Evolutionary conservation across 495 filamentous ascomycete species (phyloP).

Genomic region (Cercophora newfieldiana): DNA sequence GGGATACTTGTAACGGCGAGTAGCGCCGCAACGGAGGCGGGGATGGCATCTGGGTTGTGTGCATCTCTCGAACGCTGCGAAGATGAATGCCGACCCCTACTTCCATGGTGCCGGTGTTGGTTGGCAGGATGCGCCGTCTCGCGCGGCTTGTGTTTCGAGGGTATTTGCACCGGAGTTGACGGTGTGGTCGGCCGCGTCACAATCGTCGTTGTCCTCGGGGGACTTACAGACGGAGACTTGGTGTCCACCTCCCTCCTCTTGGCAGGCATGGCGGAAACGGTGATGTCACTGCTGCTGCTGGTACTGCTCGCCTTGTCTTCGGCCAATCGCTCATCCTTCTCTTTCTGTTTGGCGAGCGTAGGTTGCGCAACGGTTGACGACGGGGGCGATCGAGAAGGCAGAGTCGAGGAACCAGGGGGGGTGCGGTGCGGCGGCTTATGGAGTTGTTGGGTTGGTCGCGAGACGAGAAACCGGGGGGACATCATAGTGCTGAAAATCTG

Average conservation of each 20-base stretch:
- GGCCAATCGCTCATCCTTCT: slow-evolving; percentile 35
- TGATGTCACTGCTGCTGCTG: slow-evolving; percentile 16
- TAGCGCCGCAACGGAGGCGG: slow-evolving; percentile 59
- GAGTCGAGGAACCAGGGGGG: neutral
- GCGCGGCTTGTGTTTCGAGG: slow-evolving; percentile 36
- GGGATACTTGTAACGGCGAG: slow-evolving; percentile 62
- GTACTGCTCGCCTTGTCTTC: slow-evolving; percentile 14
- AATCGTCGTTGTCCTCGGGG: slow-evolving; percentile 30
- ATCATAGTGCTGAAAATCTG: slow-evolving; percentile 34
- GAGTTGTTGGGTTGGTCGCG: slow-evolving; percentile 23
- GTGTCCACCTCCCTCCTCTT: slow-evolving; percentile 25
- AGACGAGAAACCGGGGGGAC: slow-evolving; percentile 40
- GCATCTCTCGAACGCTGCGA: slow-evolving; percentile 34
- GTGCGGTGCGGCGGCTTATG: slow-evolving; percentile 10
- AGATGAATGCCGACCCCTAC: slow-evolving; percentile 16
- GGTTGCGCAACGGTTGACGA: neutral
- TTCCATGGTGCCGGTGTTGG: slow-evolving; percentile 26
- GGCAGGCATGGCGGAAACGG: slow-evolving; percentile 30
- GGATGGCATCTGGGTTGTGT: slow-evolving; percentile 53
- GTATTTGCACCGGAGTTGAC: slow-evolving; percentile 50
- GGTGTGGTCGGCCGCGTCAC: slow-evolving; percentile 39
- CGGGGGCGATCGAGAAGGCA: neutral
- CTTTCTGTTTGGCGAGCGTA: slow-evolving; percentile 7
- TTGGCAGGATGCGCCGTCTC: slow-evolving; percentile 34
- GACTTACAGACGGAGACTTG: slow-evolving; percentile 31